phyloP scores from a whole-genome alignment of 2,329 filamentous ascomycete species.

The Colletotrichum noveboracense region DNA sequence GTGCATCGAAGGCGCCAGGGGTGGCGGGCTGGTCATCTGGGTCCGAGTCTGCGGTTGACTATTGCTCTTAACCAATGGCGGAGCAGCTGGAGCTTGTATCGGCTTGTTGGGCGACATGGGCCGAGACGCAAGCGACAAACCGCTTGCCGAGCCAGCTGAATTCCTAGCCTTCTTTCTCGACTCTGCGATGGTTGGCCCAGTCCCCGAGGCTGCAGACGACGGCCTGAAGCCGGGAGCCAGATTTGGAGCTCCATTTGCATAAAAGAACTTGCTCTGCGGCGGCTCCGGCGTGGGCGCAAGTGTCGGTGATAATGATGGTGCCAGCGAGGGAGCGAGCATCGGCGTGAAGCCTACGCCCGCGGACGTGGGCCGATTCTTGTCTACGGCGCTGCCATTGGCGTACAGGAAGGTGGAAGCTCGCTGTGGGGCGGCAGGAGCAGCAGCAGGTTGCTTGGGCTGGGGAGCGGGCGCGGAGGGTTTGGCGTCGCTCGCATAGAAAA shows the following conservation, averaged over 20 bases:
- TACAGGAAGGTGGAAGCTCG: constrained; percentile 62
- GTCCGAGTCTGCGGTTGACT: constrained; percentile 30
- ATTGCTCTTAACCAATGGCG: constrained; percentile 11
- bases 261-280: constrained; percentile 71
- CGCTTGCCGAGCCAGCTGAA: constrained; percentile 19
- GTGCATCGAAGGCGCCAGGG: constrained; percentile 36
- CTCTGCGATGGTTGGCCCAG: constrained; percentile 52
- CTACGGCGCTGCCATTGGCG: constrained; percentile 54
- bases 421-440: constrained; percentile 40
- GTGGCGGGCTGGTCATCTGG: constrained; percentile 40
- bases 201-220: constrained; percentile 37
- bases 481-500: constrained; percentile 90
- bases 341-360: constrained; percentile 24
- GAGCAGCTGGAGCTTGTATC: constrained; percentile 12
- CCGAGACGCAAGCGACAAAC: constrained; percentile 38
- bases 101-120: constrained; percentile 59
- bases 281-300: constrained; percentile 41
- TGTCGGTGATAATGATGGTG: constrained; percentile 37
- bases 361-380: constrained; percentile 36
- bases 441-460: constrained; percentile 1
- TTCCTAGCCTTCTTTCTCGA: constrained; percentile 42
- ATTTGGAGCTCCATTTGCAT: constrained; percentile 71
- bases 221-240: constrained; percentile 41
- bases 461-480: constrained; percentile 36
- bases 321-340: constrained; percentile 27